phyloP scores from a whole-genome alignment of 768 basidiomycete genomes.

The Coprinellus micaceus region DNA sequence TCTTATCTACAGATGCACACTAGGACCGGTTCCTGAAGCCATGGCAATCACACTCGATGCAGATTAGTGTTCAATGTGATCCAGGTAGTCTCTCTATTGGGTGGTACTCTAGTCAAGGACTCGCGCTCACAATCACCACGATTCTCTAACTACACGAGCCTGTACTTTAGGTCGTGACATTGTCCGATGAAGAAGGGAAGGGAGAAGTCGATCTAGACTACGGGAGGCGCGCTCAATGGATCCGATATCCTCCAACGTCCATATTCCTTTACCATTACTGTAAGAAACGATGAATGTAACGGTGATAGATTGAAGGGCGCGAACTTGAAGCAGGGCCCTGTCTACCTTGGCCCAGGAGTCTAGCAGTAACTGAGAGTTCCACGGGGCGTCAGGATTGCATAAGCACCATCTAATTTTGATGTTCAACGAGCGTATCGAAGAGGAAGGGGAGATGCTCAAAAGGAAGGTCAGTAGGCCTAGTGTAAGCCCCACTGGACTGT shows the following conservation, averaged over 20 bases:
- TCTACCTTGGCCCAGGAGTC: slow-evolving; percentile 1
- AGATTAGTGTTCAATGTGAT: too few relatives aligned
- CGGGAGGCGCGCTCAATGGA: neutral
- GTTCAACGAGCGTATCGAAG: neutral
- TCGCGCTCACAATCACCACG: neutral
- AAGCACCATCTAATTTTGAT: neutral
- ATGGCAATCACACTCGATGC: too few relatives aligned
- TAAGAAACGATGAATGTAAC: neutral
- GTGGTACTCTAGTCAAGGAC: neutral
- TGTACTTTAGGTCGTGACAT: neutral
- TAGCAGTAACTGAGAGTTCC: neutral
- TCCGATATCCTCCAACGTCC: neutral
- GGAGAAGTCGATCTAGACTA: neutral
- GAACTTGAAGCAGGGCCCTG: neutral
- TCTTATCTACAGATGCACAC: too few relatives aligned
- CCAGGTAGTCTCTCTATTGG: too few relatives aligned
- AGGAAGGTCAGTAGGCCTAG: neutral
- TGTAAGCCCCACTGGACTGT: neutral
- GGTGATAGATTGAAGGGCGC: neutral
- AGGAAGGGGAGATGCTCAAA: neutral
- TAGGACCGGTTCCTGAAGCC: too few relatives aligned
- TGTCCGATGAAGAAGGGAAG: neutral
- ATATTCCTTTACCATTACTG: neutral
- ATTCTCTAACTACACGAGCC: neutral
- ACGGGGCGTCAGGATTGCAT: neutral